Base-by-base conservation (phyloP, 352 stramenopile genomes). In the Globisporangium apiculatum region DNA sequence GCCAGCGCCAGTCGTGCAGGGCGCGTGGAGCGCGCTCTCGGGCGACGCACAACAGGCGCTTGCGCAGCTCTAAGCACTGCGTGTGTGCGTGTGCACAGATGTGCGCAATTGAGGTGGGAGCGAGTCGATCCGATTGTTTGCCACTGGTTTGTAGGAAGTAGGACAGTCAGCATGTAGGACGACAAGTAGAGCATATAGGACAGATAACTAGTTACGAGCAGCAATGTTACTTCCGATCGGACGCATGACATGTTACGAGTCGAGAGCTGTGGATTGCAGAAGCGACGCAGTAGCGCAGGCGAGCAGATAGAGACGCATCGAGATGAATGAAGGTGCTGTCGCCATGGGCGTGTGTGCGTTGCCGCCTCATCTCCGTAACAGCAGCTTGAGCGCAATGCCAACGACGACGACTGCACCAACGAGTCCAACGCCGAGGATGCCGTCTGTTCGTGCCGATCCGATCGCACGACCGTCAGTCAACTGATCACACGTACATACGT, bases 1-100 rank as follows among this genome's bases (percentile, higher is more conserved):
- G 48, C 79, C 84, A 48, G 62, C 67, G 38, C 54, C 63, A 3
- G 77, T 86, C 36, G 71, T 92, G 48, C 81, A 93, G 57, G 71
- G 57, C 7, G 84, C 80, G 11, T 94, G 82, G 82, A 67, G 72
- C 35, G 75, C 76, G 53, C 76, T 94, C 53, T 86, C 76, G 41
- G 68, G 67, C 53, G 72, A 89, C 35, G 78, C 90, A 57, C 82
- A 94, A 64, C 67, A 87, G 47, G 79, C 72, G 46, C 75, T 94
- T 31, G 74, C 77, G 52, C 69, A 83, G 60, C 67, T 92, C 45
- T 85, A 73, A 74, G 53, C n/a, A 51, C 24, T 31, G 24, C 24
- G 24, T 53, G 12, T 41, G 24, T 31, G 24, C 24, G 24, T 53
- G 12, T 41, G 24, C 24, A n/a, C 7, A 38, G 24, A 31, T 31